Evolutionary conservation across 2,329 filamentous ascomycete species (phyloP).

Genomic region (Beauveria scarabaeidicola): DNA sequence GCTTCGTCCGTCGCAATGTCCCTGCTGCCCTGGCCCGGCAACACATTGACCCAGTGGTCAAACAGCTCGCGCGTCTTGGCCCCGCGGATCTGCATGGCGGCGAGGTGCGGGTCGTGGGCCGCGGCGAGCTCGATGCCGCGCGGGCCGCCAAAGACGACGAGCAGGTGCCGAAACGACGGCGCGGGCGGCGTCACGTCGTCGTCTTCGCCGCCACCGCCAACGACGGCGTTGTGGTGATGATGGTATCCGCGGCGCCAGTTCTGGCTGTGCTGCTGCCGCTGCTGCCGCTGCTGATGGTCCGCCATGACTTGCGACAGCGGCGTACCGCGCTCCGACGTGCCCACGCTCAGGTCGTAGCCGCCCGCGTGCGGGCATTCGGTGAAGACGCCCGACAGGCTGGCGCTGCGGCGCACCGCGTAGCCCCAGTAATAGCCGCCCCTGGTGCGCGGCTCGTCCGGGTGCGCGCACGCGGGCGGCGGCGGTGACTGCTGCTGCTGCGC

Average conservation of each 20-base stretch:
- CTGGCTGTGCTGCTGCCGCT: background rate
- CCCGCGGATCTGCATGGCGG: conserved; percentile 53
- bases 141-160: conserved; percentile 75
- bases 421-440: conserved; percentile 84
- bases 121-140: conserved; percentile 71
- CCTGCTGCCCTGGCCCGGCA: conserved; percentile 71
- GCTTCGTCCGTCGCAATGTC: conserved; percentile 81
- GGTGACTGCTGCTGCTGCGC: conserved; percentile 21
- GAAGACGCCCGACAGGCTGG: conserved; percentile 63
- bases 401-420: conserved; percentile 59
- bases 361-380: conserved; percentile 66
- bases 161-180: conserved; percentile 54
- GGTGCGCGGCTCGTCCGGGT: conserved; percentile 60
- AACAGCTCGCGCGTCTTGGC: conserved; percentile 62
- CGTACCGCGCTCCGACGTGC: conserved; percentile 69
- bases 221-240: no score
- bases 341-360: conserved; percentile 76
- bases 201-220: no score
- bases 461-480: conserved; percentile 45
- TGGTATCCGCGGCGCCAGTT: background rate
- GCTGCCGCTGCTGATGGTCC: conserved; percentile 23
- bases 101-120: conserved; percentile 47
- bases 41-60: conserved; percentile 75
- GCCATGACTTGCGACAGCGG: conserved; percentile 40
- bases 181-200: conserved; percentile 15